A percentile compares a stretch with the other conserved stretches of the same genome.
Conservation (phyloP, 164 flowering plant genomes). For the Stephania japonica region DNA sequence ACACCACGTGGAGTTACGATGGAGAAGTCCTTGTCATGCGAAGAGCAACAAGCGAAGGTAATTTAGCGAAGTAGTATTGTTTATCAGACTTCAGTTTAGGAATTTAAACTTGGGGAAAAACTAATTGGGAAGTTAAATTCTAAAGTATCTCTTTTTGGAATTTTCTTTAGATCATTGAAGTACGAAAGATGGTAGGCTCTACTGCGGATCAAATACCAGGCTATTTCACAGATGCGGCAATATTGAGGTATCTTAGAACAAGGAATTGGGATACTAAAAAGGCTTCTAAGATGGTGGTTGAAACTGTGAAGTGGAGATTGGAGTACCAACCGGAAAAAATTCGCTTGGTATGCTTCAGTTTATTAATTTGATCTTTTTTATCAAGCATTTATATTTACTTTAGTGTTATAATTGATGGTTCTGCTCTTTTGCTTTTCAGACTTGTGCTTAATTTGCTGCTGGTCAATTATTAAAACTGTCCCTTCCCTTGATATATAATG, state of each 20-base stretch:
- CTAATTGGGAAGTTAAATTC: too few species aligned
- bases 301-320: slow-evolving; percentile 52
- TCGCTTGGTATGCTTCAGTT: slow-evolving; percentile 40
- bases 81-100: background rate
- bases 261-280: slow-evolving; percentile 52
- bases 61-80: background rate
- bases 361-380: too few species aligned
- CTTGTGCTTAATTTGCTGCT: background rate
- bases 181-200: slow-evolving; percentile 29
- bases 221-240: slow-evolving; percentile 45
- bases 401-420: background rate
- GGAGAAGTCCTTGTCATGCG: slow-evolving; percentile 25
- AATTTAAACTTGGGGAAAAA: too few species aligned
- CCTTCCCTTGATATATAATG: too few species aligned
- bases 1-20: slow-evolving; percentile 12
- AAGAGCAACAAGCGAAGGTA: slow-evolving; percentile 40
- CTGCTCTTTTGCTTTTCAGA: background rate
- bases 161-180: slow-evolving; percentile 32
- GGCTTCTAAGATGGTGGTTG: slow-evolving; percentile 55
- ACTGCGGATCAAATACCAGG: slow-evolving; percentile 22
- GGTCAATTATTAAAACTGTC: background rate
- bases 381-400: background rate
- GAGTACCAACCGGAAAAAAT: slow-evolving; percentile 55
- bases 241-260: slow-evolving; percentile 50
- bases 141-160: too few species aligned